Evolutionary conservation across 2,329 filamentous ascomycete genomes (phyloP).

Genomic region (Neonectria faginata): DNA sequence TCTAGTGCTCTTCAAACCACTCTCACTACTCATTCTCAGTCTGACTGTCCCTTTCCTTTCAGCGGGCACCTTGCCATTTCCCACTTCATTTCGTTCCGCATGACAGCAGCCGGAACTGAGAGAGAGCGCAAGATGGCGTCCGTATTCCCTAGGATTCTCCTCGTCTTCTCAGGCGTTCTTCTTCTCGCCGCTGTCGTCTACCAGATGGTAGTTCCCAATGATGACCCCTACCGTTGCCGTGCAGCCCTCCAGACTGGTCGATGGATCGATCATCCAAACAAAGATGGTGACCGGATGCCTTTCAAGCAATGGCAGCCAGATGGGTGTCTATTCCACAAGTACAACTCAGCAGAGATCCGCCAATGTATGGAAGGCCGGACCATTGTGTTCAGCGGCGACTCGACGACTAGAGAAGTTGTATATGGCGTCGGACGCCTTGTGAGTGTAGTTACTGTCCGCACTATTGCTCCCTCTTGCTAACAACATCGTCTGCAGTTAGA

Average conservation of each 20-base stretch:
- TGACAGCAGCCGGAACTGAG: not conserved
- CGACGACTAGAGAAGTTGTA: conserved; percentile 67
- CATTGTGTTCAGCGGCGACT: conserved; percentile 70
- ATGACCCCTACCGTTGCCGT: conserved; percentile 65
- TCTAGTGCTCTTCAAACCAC: not conserved
- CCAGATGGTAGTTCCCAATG: conserved; percentile 1
- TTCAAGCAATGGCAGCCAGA: conserved; percentile 67
- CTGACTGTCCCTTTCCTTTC: not conserved
- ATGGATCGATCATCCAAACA: conserved; percentile 56
- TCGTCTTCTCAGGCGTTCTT: conserved; percentile 1
- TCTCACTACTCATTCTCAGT: not conserved
- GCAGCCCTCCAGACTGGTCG: conserved; percentile 62
- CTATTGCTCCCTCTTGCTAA: not conserved
- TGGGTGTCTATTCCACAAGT: conserved; percentile 68
- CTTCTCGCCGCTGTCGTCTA: conserved; percentile 17
- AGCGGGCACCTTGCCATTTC: not conserved
- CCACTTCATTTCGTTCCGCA: not conserved
- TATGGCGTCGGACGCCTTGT: conserved; percentile 48
- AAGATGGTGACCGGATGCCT: conserved; percentile 41
- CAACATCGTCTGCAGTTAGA: conserved; percentile 7
- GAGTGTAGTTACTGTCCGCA: not conserved
- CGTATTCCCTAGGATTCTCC: conserved; percentile 6
- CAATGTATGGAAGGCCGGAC: conserved; percentile 63
- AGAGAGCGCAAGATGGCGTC: not conserved
- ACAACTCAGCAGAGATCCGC: conserved; percentile 61